Evolutionary conservation across 2,329 filamentous ascomycete species (phyloP), one percentile per base, ranked within the genome.

Genomic region (Penicillium sp.): DNA sequence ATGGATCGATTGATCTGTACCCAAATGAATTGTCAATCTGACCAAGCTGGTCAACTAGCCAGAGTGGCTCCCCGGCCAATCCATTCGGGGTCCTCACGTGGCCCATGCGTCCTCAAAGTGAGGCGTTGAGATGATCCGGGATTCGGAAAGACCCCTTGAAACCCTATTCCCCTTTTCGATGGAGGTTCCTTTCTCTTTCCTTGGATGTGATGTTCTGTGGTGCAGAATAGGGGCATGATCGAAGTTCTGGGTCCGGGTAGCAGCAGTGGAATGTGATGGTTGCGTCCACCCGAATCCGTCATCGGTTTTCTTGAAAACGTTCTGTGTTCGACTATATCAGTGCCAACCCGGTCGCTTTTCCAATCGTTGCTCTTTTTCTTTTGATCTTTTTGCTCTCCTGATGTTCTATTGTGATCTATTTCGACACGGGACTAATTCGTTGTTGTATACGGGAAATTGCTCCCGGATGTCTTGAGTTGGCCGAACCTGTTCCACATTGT

Each of bases 241-340:
- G 24, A 22, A 43, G 48, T 39, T 46, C 53, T 56, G 57, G 54
- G 53, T 47, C 47, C 64, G 64, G 64, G 63, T 67, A 67, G 52
- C 63, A 67, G 63, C 63, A 65, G 55, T 59, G 64, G 63, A 67
- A 66, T 67, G 63, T 65, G 59, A 57, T 64, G 60, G 52, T 65
- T 65, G 63, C 63, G 63, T 59, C 59, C 53, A 59, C 57, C 63
- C 58, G 61, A 63, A 64, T 59, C 59, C 58, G 60, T 62, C 55
- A 50, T 50, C 47, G 58, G 51, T 60, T 52, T 60, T 59, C 49
- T 61, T 55, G 62, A 63, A 63, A 63, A 62, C 62, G 62, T 62
- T 58, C 35, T 51, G 29, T 26, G 26, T 48, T 44, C 22, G 45
- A 46, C 60, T 65, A 65, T 65, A 66, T 64, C 59, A 63, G 58